Conservation (phyloP, 768 basidiomycete genomes). For the Suillus decipiens region DNA sequence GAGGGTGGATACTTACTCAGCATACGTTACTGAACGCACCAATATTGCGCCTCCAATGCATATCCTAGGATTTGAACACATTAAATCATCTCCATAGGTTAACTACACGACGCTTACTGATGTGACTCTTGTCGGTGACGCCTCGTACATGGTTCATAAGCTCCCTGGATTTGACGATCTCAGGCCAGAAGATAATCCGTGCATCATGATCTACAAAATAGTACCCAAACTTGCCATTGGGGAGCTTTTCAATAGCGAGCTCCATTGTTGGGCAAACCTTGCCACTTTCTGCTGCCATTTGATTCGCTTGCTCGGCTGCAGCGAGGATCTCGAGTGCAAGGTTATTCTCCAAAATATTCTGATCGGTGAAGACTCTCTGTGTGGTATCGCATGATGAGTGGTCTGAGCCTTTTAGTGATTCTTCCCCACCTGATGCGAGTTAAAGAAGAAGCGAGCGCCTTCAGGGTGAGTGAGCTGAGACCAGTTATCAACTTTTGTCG, state of each 20-base stretch:
- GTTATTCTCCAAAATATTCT: constrained; percentile 6
- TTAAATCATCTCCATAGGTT: not conserved
- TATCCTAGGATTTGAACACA: not conserved
- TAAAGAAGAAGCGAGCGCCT: constrained; percentile 54
- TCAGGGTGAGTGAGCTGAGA: constrained; percentile 45
- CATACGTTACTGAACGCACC: constrained; percentile 3
- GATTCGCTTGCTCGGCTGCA: constrained; percentile 2
- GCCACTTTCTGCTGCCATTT: not conserved
- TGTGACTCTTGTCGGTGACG: constrained; percentile 12
- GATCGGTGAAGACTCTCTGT: constrained; percentile 46
- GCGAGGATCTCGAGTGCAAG: not conserved
- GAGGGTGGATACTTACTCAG: not conserved
- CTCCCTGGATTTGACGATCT: constrained; percentile 34
- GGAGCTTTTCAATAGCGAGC: not conserved
- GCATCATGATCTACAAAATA: constrained; percentile 47
- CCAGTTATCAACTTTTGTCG: not conserved
- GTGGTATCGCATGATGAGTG: not conserved
- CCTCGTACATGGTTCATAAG: constrained; percentile 36
- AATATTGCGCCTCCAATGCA: constrained; percentile 9
- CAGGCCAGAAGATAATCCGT: constrained; percentile 47
- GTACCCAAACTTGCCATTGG: constrained; percentile 30
- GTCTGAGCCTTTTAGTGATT: not conserved
- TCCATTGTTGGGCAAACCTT: not conserved
- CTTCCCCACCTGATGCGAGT: constrained; percentile 39
- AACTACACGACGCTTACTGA: constrained; percentile 10